Base-by-base conservation (phyloP, 129 eudicot species). In the Chrysanthemum seticuspe region DNA sequence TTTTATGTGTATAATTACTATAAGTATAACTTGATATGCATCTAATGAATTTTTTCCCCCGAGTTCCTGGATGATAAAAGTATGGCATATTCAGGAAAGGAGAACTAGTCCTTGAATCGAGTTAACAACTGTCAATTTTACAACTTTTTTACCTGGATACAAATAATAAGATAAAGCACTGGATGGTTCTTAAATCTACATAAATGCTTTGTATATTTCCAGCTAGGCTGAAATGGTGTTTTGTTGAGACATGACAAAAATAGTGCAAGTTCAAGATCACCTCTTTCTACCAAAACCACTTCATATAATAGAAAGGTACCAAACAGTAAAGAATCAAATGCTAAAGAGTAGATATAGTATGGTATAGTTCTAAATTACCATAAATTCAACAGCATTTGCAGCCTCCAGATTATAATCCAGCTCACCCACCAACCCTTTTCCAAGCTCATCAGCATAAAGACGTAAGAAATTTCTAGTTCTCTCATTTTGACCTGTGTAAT, bases 371-470 rank as follows among this genome's bases (percentile, higher is more conserved):
- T 15, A 60, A 12, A 13, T 9, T 89, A 95, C 99, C 99, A 54
- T 76, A 68, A 95, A 90, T 59, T 86, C 87, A 23, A 59, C 67
- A 67, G 99, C 96, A 86, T 91, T 95, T 73, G 87, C 91, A 63
- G 97, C 99, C 81, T 95, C 99, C 77, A 85, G 81, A 36, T 81
- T 90, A 82, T 95, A 95, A 75, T 95, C 96, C 79, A 95, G 82
- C 86, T 95, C 99, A 66, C 99, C 99, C 54, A 91, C 89, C 40
- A 95, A 81, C 50, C 97, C 99, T 87, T 85, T 90, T 61, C 99
- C 99, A 16, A 95, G 88, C 77, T 95, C 99, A 85, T 95, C 99
- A 76, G 96, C 99, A 88, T 95, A 95, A 51, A 86, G 82, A 23
- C 90, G 86, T 74, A 85, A 86, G 21, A 19, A 19, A 19, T 19